phyloP scores from a whole-genome alignment of 352 stramenopile species.

The Pythium rhizo-oryzae region DNA sequence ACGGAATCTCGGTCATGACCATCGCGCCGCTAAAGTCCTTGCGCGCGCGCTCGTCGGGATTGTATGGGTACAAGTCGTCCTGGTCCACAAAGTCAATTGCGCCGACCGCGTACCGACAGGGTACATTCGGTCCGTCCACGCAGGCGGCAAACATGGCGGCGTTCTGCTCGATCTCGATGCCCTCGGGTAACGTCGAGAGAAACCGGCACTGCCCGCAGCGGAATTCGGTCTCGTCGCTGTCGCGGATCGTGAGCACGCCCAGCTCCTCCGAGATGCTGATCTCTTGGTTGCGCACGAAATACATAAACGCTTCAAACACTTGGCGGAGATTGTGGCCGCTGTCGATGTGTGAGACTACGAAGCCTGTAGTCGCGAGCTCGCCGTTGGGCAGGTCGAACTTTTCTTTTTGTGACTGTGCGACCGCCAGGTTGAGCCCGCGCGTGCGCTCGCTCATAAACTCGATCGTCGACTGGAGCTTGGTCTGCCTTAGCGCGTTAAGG shows the following conservation, averaged over 20 bases:
- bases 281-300: slow-evolving; percentile 22
- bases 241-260: slow-evolving; percentile 25
- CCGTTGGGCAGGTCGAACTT: slow-evolving; percentile 5
- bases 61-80: slow-evolving; percentile 18
- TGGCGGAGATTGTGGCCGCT: not conserved
- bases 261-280: slow-evolving; percentile 27
- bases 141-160: slow-evolving; percentile 18
- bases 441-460: slow-evolving; percentile 14
- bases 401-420: not conserved
- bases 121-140: not conserved
- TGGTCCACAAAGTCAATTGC: slow-evolving; percentile 22
- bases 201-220: slow-evolving; percentile 8
- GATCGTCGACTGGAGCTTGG: slow-evolving; percentile 6
- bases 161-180: slow-evolving; percentile 28
- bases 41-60: not conserved
- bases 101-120: not conserved
- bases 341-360: slow-evolving; percentile 5
- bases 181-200: slow-evolving; percentile 8
- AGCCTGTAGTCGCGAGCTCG: slow-evolving; percentile 1
- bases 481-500: not conserved
- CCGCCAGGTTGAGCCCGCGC: slow-evolving; percentile 7
- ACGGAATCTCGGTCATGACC: slow-evolving; percentile 9
- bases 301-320: slow-evolving; percentile 19
- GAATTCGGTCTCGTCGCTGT: slow-evolving; percentile 13
- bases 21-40: slow-evolving; percentile 4